Base-by-base conservation (phyloP, 371 early-diverging fungal species). In the Mortierella sp. region DNA sequence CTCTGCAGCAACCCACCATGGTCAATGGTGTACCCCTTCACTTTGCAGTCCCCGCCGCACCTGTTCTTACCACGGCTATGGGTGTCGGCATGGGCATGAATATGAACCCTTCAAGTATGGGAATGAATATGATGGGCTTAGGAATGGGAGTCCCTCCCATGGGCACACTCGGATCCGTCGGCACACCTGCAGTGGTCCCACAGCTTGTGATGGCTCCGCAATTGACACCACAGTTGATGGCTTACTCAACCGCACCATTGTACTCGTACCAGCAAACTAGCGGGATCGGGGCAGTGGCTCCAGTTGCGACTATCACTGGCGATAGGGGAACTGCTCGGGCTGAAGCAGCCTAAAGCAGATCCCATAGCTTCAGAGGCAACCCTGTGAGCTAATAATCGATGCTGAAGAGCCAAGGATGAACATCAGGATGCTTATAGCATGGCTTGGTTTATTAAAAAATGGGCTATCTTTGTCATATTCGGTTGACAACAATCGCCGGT, bases 11-110 rank as follows among this genome's bases (percentile, higher is more conserved):
- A 16, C 59, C 13, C 18, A 19, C 55, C 1, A 47, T 58, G 49
- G 23, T 63, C 45, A 54, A 26, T 42, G 47, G 18, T 30, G n/a
- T 54, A 1, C 63, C 70, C 2, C 12, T 63, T 24, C 70, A 70
- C 34, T 70, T 58, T 59, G 45, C 53, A 14, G 47, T 58, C 16
- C 69, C 70, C 6, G 59, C 70, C 0, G 59, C 70, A 1, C 71
- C 71, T 13, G 71, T 66, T 4, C 46, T 72, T 49, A 62, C 66
- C 39, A 61, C 62, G 3, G 50, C 72, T 1, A 61, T 72, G 67
- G 72, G 72, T 7, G 38, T 72, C 28, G 67, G 67, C 1, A 58
- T 72, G 68, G 68, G 68, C 13, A 67, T 67, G 67, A 48, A 54
- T n/a, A 46, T 68, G 51, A 61, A 52, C 21, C 58, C 68, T 3